Conservation (phyloP, 1,284 basidiomycete genomes). For the Apiotrichum montevideense region DNA sequence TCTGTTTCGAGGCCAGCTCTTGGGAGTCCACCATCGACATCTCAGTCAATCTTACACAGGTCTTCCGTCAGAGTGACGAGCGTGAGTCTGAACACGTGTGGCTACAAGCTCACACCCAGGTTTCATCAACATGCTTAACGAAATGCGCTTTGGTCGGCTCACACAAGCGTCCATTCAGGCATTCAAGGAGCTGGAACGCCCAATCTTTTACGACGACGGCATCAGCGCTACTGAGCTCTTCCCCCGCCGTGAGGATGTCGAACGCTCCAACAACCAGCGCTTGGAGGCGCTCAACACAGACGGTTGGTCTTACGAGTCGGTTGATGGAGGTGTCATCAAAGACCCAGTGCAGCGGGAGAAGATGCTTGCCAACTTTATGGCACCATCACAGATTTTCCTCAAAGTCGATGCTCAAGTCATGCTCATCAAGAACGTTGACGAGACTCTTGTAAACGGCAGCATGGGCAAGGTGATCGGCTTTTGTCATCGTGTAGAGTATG, state of each 20-base stretch:
- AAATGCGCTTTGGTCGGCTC: slow-evolving; percentile 77
- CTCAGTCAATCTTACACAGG: slow-evolving; percentile 80
- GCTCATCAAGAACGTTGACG: slow-evolving; percentile 72
- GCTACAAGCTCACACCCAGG: slow-evolving; percentile 47
- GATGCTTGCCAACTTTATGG: slow-evolving; percentile 68
- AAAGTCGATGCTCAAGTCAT: slow-evolving; percentile 60
- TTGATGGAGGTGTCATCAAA: slow-evolving; percentile 55
- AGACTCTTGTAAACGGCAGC: slow-evolving; percentile 74
- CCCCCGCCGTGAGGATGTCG: slow-evolving; percentile 77
- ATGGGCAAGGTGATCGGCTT: slow-evolving; percentile 72
- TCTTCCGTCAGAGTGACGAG: slow-evolving; percentile 65
- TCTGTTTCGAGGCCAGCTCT: slow-evolving; percentile 80
- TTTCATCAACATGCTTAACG: slow-evolving; percentile 84
- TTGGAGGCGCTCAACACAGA: slow-evolving; percentile 51
- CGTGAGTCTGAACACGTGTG: slow-evolving; percentile 30
- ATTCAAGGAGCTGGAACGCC: slow-evolving; percentile 59
- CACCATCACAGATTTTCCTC: slow-evolving; percentile 55
- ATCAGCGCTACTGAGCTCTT: slow-evolving; percentile 79
- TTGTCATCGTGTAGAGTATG: slow-evolving; percentile 32
- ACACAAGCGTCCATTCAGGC: slow-evolving; percentile 54
- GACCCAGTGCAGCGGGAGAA: slow-evolving; percentile 57
- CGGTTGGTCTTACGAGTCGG: slow-evolving; percentile 50
- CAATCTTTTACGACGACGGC: slow-evolving; percentile 57
- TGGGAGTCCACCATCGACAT: slow-evolving; percentile 73
- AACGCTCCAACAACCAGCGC: slow-evolving; percentile 63